A percentile compares a stretch with the other conserved stretches of the same genome.
These are phyloP conservation scores for Apiotrichum sp. DNA, from an alignment of 1,284 basidiomycete species.

Conservation along the genomic window DNA sequence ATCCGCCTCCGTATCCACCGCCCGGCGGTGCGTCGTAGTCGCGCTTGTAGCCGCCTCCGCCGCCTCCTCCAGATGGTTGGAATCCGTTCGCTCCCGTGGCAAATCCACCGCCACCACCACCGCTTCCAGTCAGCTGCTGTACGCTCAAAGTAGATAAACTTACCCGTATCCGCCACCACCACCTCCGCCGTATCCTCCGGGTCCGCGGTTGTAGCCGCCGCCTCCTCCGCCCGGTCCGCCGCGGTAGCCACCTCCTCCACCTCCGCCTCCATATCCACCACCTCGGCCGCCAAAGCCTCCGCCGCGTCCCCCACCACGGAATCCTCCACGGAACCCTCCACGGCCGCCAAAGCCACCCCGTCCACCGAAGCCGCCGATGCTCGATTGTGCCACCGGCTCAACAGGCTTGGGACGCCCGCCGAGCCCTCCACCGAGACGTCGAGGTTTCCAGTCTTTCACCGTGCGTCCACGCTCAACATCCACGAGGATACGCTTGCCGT, in stretches of 20 bases:
- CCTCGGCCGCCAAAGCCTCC: conserved; percentile 32
- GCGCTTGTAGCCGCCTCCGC: conserved; percentile 34
- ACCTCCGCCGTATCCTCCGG: conserved; percentile 20
- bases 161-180: conserved; percentile 24
- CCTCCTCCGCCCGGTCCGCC: conserved; percentile 11
- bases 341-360: conserved; percentile 23
- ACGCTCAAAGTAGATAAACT: background rate
- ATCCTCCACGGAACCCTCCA: conserved; percentile 46
- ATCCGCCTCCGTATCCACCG: conserved; percentile 57
- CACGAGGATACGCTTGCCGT: conserved; percentile 89
- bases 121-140: background rate
- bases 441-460: conserved; percentile 97
- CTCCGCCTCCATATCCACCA: conserved; percentile 17
- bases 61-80: conserved; percentile 4
- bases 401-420: conserved; percentile 89
- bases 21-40: conserved; percentile 40
- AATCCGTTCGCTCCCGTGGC: conserved; percentile 15
- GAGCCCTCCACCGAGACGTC: conserved; percentile 86
- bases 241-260: conserved; percentile 24
- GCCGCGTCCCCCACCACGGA: conserved; percentile 22
- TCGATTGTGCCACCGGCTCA: conserved; percentile 15
- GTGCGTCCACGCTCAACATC: conserved; percentile 98
- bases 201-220: background rate
- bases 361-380: conserved; percentile 19
- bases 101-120: conserved; percentile 6